Evolutionary conservation across 1,284 basidiomycete genomes (phyloP), one percentile per base, ranked within the genome.

Genomic region (Spongispora temasekensis): DNA sequence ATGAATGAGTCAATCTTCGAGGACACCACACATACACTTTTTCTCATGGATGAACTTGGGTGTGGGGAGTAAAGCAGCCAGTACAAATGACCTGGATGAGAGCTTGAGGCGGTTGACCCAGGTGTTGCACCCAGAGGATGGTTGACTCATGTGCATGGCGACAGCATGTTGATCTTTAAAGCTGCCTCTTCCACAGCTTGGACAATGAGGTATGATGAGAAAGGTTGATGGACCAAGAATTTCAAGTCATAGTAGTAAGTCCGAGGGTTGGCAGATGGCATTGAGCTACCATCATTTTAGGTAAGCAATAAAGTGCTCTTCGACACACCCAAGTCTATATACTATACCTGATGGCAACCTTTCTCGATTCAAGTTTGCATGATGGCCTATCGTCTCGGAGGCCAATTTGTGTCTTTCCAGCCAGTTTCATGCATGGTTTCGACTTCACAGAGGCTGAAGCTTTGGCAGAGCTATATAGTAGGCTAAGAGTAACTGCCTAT

Each of bases 131-230:
- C 53, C 53, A 55, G 53, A 55, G 3, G 53, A 40, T 4, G 37
- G 53, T 21, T 55, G 53, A 37, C 53, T 55, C 53, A 55, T 55
- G 37, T 55, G 53, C 35, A 40, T 55, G 13, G 53, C 37, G 13
- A 55, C 27, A 23, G 53, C n/a, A 21, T 30, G 28, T 5, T 23
- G 37, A 10, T 55, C 37, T 10, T 32, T 55, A n/a, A 42, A 55
- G 6, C 52, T 25, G 7, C 37, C 27, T 21, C 40, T 55, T 4
- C 27, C n/a, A 8, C 53, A 55, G 37, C 21, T 55, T 2, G 53
- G 53, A 40, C 37, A 55, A 9, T 15, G 19, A 3, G 53, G 53
- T 37, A 55, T 53, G 32, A n/a, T n/a, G n/a, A n/a, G n/a, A n/a
- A n/a, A n/a, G n/a, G n/a, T n/a, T n/a, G n/a, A n/a, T n/a, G n/a